Conservation (phyloP, 495 filamentous ascomycete species). For the Ramalina intermedia region DNA sequence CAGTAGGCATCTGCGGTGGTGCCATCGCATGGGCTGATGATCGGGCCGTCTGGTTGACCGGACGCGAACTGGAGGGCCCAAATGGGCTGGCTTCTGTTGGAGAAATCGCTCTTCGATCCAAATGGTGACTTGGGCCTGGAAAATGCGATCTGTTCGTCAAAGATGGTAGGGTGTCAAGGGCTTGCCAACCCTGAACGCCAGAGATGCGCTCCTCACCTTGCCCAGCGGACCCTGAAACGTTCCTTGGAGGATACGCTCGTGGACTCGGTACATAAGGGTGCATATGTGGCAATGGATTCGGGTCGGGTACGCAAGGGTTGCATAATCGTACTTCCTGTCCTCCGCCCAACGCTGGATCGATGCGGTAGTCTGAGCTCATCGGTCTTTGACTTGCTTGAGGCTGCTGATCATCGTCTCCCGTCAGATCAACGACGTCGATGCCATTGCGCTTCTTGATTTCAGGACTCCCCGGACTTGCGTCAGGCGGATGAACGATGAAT, state of each 20-base stretch:
- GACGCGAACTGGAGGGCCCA: neutral
- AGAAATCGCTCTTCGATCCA: too few relatives aligned
- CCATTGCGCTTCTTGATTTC: neutral
- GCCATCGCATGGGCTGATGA: neutral
- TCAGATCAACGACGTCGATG: constrained; percentile 26
- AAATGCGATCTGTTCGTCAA: too few relatives aligned
- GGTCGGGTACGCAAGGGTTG: constrained; percentile 90
- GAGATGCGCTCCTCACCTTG: neutral
- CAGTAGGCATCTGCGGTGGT: constrained; percentile 8
- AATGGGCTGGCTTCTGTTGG: neutral
- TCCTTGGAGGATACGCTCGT: constrained; percentile 4
- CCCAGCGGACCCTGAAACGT: neutral
- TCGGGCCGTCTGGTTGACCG: neutral
- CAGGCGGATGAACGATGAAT: constrained; percentile 78
- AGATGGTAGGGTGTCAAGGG: too few relatives aligned
- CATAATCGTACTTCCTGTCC: constrained; percentile 83
- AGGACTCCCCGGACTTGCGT: constrained; percentile 15
- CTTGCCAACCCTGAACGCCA: neutral
- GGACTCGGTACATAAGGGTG: neutral
- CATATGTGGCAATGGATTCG: constrained; percentile 55
- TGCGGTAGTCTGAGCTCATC: constrained; percentile 18
- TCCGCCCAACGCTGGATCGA: constrained; percentile 49
- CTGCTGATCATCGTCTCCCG: constrained; percentile 21
- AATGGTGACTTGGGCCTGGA: too few relatives aligned
- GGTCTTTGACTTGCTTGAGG: constrained; percentile 8